These are phyloP conservation scores for Diversispora eburnea DNA, from an alignment of 192 early-diverging fungal genomes.

Conservation along the genomic window DNA sequence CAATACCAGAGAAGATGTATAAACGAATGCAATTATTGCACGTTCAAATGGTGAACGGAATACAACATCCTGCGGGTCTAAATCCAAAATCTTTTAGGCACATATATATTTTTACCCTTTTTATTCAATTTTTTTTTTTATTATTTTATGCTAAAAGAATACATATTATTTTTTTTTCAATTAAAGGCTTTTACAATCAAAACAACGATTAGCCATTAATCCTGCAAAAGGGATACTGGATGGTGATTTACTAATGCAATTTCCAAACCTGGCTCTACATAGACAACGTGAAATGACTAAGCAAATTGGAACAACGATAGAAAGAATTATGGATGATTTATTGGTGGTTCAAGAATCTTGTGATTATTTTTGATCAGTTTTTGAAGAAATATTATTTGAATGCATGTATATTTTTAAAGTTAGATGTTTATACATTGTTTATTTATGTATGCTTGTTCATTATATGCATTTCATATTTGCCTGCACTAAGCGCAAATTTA, in stretches of 20 bases:
- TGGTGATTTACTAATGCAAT: conserved; percentile 76
- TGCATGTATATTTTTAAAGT: too few species aligned
- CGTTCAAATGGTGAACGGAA: conserved; percentile 75
- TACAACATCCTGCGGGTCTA: conserved; percentile 82
- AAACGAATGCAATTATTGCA: conserved; percentile 84
- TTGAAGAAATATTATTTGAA: neutral
- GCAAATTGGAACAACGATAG: conserved; percentile 79
- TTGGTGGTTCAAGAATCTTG: conserved; percentile 58
- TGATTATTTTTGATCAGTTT: conserved; percentile 63
- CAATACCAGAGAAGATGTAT: conserved; percentile 88
- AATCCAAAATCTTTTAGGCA: conserved; percentile 89
- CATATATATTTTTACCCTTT: conserved; percentile 29
- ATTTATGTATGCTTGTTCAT: too few species aligned
- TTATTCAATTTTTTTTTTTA: neutral
- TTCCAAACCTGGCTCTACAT: conserved; percentile 60
- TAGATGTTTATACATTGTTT: too few species aligned
- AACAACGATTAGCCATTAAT: conserved; percentile 64
- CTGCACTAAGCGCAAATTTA: too few species aligned
- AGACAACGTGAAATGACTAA: conserved; percentile 84
- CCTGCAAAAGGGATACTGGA: conserved; percentile 81
- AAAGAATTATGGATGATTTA: conserved; percentile 82
- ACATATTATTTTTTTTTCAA: neutral
- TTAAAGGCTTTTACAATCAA: conserved; percentile 43
- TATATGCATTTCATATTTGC: too few species aligned
- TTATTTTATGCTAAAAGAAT: neutral